A percentile compares a stretch with the other conserved stretches of the same genome.
These are phyloP conservation scores for Plenodomus lindquistii DNA, from an alignment of 2,329 filamentous ascomycete genomes.

Conservation along the genomic window DNA sequence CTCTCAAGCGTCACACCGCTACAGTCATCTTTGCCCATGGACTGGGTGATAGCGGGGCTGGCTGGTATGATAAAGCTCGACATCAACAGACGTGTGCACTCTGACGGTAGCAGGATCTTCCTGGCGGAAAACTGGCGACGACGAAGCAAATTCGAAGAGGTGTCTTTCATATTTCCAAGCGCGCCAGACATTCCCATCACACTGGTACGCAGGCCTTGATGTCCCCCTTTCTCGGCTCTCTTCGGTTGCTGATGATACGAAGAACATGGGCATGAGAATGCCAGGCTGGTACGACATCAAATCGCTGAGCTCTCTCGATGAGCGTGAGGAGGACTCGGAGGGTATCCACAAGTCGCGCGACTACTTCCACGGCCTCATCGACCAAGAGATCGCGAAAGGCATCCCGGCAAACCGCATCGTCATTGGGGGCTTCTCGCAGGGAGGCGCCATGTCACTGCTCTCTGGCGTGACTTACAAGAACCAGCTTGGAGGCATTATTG, in stretches of 20 bases:
- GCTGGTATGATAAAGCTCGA: constrained; percentile 61
- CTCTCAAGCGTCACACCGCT: constrained; percentile 81
- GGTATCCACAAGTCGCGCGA: constrained; percentile 75
- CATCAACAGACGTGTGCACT: neutral
- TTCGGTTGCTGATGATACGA: constrained; percentile 7
- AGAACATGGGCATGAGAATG: constrained; percentile 80
- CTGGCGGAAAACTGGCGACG: constrained; percentile 87
- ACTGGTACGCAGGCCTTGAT: constrained; percentile 57
- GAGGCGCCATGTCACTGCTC: constrained; percentile 84
- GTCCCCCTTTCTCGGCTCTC: neutral
- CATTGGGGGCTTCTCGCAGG: constrained; percentile 83
- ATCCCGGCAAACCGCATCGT: constrained; percentile 84
- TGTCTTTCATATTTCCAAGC: constrained; percentile 93
- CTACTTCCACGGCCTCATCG: constrained; percentile 79
- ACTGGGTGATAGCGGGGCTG: constrained; percentile 76
- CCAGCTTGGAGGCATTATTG: constrained; percentile 87
- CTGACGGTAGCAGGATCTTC: constrained; percentile 59
- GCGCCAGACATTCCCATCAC: constrained; percentile 86
- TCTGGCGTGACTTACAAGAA: constrained; percentile 72
- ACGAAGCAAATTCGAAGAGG: constrained; percentile 78
- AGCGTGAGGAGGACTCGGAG: constrained; percentile 64
- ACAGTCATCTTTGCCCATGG: constrained; percentile 95
- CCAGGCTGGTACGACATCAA: constrained; percentile 84
- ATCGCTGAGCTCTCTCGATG: constrained; percentile 51
- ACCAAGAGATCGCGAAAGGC: constrained; percentile 76